phyloP scores from a whole-genome alignment of 257 asterid genomes.

The Euphrasia confusa region DNA sequence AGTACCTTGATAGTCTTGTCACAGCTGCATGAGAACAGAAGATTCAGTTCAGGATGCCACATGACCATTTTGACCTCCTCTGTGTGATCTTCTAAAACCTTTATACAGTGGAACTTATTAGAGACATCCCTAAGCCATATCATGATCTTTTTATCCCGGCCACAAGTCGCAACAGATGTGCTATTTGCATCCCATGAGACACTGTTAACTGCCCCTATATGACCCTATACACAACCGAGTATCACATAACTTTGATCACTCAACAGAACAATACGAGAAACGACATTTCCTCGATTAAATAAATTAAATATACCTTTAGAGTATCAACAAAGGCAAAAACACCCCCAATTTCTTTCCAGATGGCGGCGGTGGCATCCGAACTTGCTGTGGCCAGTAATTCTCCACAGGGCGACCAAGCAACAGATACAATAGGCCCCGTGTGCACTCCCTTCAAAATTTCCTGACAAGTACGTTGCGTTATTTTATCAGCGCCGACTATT shows the following conservation, averaged over 20 bases:
- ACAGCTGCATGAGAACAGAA: constrained; percentile 82
- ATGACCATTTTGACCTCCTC: constrained; percentile 94
- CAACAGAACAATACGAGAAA: not conserved
- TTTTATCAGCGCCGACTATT: constrained; percentile 26
- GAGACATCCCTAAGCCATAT: constrained; percentile 75
- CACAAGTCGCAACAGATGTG: constrained; percentile 80
- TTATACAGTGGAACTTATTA: constrained; percentile 65
- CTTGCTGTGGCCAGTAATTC: constrained; percentile 74
- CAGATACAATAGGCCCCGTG: constrained; percentile 77
- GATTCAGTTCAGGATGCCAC: constrained; percentile 76
- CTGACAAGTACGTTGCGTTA: constrained; percentile 29
- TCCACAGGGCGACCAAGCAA: constrained; percentile 80
- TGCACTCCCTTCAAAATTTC: constrained; percentile 87
- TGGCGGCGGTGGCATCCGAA: constrained; percentile 85
- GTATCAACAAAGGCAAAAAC: constrained; percentile 68
- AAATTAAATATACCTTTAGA: constrained; percentile 49
- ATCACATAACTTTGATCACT: not conserved
- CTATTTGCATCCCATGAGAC: constrained; percentile 79
- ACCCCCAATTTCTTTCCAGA: constrained; percentile 71
- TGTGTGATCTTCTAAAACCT: constrained; percentile 83
- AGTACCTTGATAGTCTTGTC: constrained; percentile 83
- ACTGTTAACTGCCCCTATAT: constrained; percentile 89
- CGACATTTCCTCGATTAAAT: not conserved
- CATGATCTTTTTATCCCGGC: constrained; percentile 92
- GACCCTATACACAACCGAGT: constrained; percentile 48